These are phyloP conservation scores for Phaeomoniella chlamydospora DNA, from an alignment of 2,329 filamentous ascomycete species.

Conservation along the genomic window DNA sequence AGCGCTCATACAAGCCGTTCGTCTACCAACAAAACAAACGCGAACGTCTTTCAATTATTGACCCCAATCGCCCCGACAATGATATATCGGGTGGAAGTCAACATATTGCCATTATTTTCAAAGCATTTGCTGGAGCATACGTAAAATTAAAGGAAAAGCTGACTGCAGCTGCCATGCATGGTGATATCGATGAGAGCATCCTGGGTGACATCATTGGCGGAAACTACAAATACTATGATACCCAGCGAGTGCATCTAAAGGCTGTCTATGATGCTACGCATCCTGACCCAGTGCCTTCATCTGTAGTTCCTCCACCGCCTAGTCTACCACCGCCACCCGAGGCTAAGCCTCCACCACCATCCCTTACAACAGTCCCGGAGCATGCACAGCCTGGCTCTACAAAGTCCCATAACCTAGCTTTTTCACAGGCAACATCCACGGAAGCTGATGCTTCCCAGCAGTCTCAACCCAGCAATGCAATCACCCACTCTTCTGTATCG, in stretches of 20 bases:
- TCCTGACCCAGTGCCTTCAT: background rate
- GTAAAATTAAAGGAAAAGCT: slow-evolving; percentile 43
- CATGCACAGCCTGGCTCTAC: too few species aligned
- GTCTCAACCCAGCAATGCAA: too few species aligned
- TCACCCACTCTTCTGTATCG: too few species aligned
- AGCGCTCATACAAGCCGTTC: slow-evolving; percentile 8
- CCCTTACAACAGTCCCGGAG: too few species aligned
- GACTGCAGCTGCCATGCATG: slow-evolving; percentile 19
- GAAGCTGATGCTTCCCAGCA: too few species aligned
- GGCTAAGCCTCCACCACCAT: slow-evolving; percentile 1
- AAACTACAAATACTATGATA: slow-evolving; percentile 61
- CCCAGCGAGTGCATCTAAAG: slow-evolving; percentile 51
- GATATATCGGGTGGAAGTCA: slow-evolving; percentile 81
- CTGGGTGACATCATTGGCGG: slow-evolving; percentile 60
- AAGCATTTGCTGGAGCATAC: slow-evolving; percentile 55
- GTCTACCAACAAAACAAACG: slow-evolving; percentile 39
- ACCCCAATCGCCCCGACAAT: slow-evolving; percentile 73
- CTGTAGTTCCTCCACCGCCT: background rate
- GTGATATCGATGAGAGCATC: slow-evolving; percentile 35
- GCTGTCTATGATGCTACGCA: slow-evolving; percentile 22
- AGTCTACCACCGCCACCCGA: background rate
- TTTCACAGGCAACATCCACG: too few species aligned
- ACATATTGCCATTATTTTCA: slow-evolving; percentile 52
- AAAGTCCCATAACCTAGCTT: too few species aligned
- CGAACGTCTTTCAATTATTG: slow-evolving; percentile 70